Evolutionary conservation across 208 protist species (phyloP).

Genomic region (Trypanosoma cruzi): DNA sequence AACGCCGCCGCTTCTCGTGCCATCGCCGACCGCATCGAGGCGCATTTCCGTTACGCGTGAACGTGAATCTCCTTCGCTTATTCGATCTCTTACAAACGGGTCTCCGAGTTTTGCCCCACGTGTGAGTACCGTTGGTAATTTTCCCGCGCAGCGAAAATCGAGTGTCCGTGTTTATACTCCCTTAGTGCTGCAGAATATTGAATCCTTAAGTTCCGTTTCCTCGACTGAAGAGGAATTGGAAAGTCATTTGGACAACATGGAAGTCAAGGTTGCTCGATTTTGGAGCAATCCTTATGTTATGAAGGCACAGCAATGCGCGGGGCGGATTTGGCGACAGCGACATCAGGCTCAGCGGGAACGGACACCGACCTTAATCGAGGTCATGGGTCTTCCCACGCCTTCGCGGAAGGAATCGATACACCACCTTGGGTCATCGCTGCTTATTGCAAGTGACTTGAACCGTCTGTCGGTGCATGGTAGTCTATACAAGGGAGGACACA

Average conservation of each 20-base stretch:
- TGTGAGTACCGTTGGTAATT: neutral
- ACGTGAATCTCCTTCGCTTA: neutral
- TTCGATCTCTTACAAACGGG: neutral
- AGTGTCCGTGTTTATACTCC: neutral
- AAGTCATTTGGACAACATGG: slow-evolving; percentile 41
- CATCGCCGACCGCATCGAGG: neutral
- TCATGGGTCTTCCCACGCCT: neutral
- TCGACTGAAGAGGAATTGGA: neutral
- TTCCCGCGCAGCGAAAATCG: neutral
- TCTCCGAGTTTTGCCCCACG: neutral
- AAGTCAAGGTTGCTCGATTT: slow-evolving; percentile 53
- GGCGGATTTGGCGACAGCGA: slow-evolving; percentile 8
- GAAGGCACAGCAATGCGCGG: slow-evolving; percentile 43
- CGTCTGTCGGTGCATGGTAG: neutral
- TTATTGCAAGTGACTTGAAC: neutral
- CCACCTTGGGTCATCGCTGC: neutral
- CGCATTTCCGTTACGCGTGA: neutral
- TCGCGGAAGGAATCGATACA: neutral
- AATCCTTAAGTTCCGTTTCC: neutral
- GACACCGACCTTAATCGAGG: neutral
- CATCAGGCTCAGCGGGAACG: slow-evolving; percentile 3
- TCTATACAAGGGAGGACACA: neutral
- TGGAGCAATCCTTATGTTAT: slow-evolving; percentile 82
- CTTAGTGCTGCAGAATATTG: neutral
- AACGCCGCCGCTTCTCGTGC: neutral